Evolutionary conservation across 1,139 yeast species (phyloP).

Genomic region (Geotrichum europaeum): DNA sequence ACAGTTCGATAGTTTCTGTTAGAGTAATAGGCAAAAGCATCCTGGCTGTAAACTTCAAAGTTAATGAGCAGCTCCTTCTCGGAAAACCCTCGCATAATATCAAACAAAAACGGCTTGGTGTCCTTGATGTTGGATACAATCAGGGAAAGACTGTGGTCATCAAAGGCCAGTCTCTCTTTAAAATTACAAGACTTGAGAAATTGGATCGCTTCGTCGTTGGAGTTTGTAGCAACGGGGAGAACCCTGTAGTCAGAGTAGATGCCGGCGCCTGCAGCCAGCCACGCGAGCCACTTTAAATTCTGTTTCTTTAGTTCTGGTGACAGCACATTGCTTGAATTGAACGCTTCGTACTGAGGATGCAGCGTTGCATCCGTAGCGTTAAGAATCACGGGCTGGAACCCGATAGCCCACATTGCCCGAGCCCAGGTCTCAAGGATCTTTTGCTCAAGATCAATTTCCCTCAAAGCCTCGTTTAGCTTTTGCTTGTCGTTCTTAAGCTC

Average conservation of each 20-base stretch:
- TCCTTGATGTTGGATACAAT: constrained; percentile 15
- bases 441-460: constrained; percentile 19
- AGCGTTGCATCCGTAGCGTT: constrained; percentile 21
- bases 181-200: constrained; percentile 3
- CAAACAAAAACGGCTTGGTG: constrained; percentile 25
- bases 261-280: constrained; percentile 30
- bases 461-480: not conserved
- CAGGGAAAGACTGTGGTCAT: constrained; percentile 5
- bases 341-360: constrained; percentile 22
- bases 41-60: constrained; percentile 27
- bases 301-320: constrained; percentile 5
- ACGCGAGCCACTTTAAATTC: constrained; percentile 26
- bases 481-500: not conserved
- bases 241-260: constrained; percentile 28
- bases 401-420: constrained; percentile 32
- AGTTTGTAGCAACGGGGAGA: constrained; percentile 22
- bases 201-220: constrained; percentile 11
- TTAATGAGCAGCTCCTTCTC: constrained; percentile 18
- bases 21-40: constrained; percentile 26
- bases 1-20: constrained; percentile 18
- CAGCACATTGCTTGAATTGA: constrained; percentile 11
- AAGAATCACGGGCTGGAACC: constrained; percentile 32
- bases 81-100: constrained; percentile 20
- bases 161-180: constrained; percentile 9
- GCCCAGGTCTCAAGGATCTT: constrained; percentile 29